Evolutionary conservation across 345 rosid species (phyloP), one percentile per base, ranked within the genome.

Genomic region (Dovyalis caffra): DNA sequence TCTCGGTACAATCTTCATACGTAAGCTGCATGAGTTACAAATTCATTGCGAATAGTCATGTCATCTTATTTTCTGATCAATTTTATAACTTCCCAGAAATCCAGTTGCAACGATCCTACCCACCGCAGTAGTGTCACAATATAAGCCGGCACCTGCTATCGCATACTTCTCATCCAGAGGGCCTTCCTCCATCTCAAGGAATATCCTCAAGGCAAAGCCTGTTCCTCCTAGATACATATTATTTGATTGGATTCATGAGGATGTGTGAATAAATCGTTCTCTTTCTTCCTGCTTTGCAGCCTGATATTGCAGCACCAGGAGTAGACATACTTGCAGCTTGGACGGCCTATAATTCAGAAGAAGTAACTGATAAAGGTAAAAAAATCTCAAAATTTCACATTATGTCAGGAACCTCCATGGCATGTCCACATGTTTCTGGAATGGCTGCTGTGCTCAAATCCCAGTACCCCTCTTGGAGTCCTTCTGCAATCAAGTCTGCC

Each of bases 231-330:
- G 7, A 6, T 10, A 18, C 10, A 35, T 31, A 32, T 65, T 40
- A 38, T 51, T 26, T 18, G 49, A 40, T 20, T 18, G 3, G 32
- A 38, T 37, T 56, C 47, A 20, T 40, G 20, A 18, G 10, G 15
- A 0, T 62, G 16, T 12, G 34, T 56, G 60, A 28, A 38, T 31
- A 4, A n/a, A 35, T 34, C 10, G 16, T 47, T 61, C 23, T 40
- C 70, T 18, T 78, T 37, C 33, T 38, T 43, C 15, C 28, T 14
- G n/a, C 34, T 35, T 18, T 40, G 75, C 90, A 95, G 97, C 99
- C 99, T 35, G 97, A 95, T 79, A 86, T 95, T 29, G 80, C 92
- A 21, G 97, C 97, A 58, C 97, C 94, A 8, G 97, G 99, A 76
- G 96, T 84, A 0, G 71, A 79, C 45, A 90, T 89, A 73, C 86